Conservation (phyloP, 352 stramenopile genomes). For the Phytophthora capsici region DNA sequence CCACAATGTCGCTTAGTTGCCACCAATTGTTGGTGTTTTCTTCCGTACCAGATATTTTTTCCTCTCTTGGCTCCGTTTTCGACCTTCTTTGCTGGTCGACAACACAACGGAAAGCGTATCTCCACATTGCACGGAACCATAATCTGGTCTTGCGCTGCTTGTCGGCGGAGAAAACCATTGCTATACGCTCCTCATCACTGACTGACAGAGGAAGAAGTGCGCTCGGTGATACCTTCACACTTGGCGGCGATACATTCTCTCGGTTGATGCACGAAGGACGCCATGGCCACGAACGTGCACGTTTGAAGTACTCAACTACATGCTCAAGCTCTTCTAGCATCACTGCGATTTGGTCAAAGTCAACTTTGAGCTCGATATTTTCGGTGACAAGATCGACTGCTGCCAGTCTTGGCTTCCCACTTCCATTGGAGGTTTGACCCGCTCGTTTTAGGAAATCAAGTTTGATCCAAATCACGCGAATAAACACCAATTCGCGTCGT, state of each 20-base stretch:
- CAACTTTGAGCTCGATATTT: constrained; percentile 55
- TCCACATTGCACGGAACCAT: constrained; percentile 78
- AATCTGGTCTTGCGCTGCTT: constrained; percentile 45
- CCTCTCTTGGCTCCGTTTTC: constrained; percentile 7
- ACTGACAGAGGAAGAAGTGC: constrained; percentile 47
- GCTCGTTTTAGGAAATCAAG: constrained; percentile 50
- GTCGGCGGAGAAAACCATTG: constrained; percentile 19
- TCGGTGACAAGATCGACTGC: constrained; percentile 71
- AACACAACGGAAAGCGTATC: constrained; percentile 61
- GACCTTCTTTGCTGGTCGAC: constrained; percentile 37
- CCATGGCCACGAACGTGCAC: constrained; percentile 38
- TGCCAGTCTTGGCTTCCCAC: constrained; percentile 22
- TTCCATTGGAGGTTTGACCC: not conserved
- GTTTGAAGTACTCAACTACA: constrained; percentile 45
- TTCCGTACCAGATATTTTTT: not conserved
- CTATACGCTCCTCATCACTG: constrained; percentile 16
- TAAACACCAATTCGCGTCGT: constrained; percentile 54
- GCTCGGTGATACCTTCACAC: constrained; percentile 35
- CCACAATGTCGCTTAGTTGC: constrained; percentile 18
- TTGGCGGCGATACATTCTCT: constrained; percentile 40
- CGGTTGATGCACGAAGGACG: constrained; percentile 64
- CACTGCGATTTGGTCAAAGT: constrained; percentile 62
- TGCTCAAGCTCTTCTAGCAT: constrained; percentile 54
- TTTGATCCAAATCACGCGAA: constrained; percentile 67
- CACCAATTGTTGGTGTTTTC: constrained; percentile 25